Conservation (phyloP, 495 filamentous ascomycete genomes). For the Oleoguttula mirabilis region DNA sequence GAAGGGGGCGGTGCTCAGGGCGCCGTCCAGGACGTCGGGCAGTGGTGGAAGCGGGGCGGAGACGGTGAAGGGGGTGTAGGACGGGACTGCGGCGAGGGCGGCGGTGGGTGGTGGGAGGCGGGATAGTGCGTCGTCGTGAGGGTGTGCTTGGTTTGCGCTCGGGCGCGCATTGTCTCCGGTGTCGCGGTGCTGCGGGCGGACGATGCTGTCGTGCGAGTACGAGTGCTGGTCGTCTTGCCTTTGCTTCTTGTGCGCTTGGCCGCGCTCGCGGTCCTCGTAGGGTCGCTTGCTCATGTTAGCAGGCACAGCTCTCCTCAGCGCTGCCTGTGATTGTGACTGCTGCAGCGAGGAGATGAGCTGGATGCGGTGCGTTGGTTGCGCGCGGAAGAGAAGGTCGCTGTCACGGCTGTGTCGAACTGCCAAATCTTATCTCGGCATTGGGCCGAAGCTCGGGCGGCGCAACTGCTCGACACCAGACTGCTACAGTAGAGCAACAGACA, state of each 20-base stretch:
- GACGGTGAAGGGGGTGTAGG: conserved; percentile 19
- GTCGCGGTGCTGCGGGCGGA: too few species aligned
- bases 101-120: conserved; percentile 11
- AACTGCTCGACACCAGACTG: too few species aligned
- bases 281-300: conserved; percentile 10
- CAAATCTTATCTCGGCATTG: too few species aligned
- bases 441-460: too few species aligned
- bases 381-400: not conserved
- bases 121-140: conserved; percentile 9
- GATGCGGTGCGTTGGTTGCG: not conserved
- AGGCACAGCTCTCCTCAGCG: conserved; percentile 12
- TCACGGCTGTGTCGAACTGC: too few species aligned
- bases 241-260: conserved; percentile 8
- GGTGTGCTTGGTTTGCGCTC: not conserved
- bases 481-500: too few species aligned
- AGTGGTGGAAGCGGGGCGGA: conserved; percentile 14
- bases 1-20: conserved; percentile 20
- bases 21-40: conserved; percentile 5
- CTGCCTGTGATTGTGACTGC: conserved; percentile 1
- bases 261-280: not conserved
- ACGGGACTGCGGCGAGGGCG: conserved; percentile 5
- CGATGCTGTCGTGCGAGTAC: too few species aligned
- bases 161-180: too few species aligned
- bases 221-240: conserved; percentile 5
- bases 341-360: conserved; percentile 16